Conservation (phyloP, 495 filamentous ascomycete species). For the Aspergillus taichungensis region DNA sequence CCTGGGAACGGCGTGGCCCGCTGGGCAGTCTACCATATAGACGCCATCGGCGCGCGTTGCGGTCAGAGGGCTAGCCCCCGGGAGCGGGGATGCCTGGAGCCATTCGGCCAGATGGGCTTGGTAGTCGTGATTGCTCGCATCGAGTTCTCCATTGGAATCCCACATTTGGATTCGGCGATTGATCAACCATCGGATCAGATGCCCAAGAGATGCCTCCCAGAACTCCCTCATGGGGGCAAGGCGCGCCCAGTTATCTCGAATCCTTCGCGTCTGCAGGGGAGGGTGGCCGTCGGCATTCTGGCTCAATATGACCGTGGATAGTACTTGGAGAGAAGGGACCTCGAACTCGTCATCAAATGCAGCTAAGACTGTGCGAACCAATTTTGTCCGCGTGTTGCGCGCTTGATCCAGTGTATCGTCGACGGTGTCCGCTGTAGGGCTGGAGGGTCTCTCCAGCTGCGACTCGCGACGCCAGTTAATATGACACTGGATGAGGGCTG, state of each 20-base stretch:
- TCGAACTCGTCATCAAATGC: slow-evolving; percentile 17
- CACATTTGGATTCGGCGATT: slow-evolving; percentile 22
- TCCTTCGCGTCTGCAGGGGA: slow-evolving; percentile 14
- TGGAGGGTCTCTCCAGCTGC: slow-evolving; percentile 13
- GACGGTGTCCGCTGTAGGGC: slow-evolving; percentile 8
- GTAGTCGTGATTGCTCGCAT: slow-evolving; percentile 18
- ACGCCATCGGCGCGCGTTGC: slow-evolving; percentile 4
- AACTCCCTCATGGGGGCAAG: slow-evolving; percentile 7
- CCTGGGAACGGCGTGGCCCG: slow-evolving; percentile 15
- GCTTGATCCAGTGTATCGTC: slow-evolving; percentile 12
- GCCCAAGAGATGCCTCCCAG: slow-evolving; percentile 8
- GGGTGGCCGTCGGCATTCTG: slow-evolving; percentile 9
- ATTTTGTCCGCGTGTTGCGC: slow-evolving; percentile 11
- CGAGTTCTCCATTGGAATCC: slow-evolving; percentile 22
- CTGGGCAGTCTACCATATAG: slow-evolving; percentile 20
- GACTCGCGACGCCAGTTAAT: slow-evolving; percentile 17
- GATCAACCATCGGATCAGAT: slow-evolving; percentile 19
- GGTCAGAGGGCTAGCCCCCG: neutral
- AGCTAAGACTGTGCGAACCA: slow-evolving; percentile 14
- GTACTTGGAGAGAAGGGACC: slow-evolving; percentile 12
- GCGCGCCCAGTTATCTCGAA: slow-evolving; percentile 14
- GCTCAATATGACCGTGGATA: slow-evolving; percentile 12
- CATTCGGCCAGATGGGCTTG: slow-evolving; percentile 19
- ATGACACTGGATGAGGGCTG: slow-evolving; percentile 19
- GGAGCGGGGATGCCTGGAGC: slow-evolving; percentile 14